Base-by-base conservation (phyloP, 352 stramenopile species). In the Phytophthora hibernalis region DNA sequence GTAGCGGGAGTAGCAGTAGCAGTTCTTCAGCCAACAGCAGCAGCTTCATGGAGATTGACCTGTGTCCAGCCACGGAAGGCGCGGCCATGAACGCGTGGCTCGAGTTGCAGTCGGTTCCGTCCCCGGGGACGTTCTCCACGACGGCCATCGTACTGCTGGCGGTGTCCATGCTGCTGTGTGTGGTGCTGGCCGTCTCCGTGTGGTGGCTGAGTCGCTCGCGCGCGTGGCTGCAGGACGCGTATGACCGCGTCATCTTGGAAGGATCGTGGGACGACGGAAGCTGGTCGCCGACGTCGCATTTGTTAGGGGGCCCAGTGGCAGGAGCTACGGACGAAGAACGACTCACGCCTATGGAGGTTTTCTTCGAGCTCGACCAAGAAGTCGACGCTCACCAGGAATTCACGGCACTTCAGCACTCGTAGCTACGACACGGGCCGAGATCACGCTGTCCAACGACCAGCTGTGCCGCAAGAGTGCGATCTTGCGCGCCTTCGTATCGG, bases 21-120 rank as follows among this genome's bases (percentile, higher is more conserved):
- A 71, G 48, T 28, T 58, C 60, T 45, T 65, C 43, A 15, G 45
- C 21, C 16, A 65, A 59, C 44, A 62, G 52, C 31, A 68, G 69
- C 50, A 62, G 33, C 10, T 55, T 63, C 18, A 70, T 44, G 12
- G 82, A 92, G 54, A 71, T 76, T 13, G 71, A 85, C 44, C 38
- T 90, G 20, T 92, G 84, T 43, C 49, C 55, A 5, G 65, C 74
- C 1, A 53, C 65, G 10, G 22, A 61, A 4, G 75, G 82, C 22
- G 40, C 74, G 28, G 68, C 77, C 0, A 82, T 91, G 53, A 79
- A 90, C 53, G 82, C 79, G 30, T 92, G 84, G 84, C 80, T 91
- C 16, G 65, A 71, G 28, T 59, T 82, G 31, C n/a, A 69, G 24
- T 70, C 80, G 1, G 50, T 70, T 22, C 78, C 80, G 0, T 68